phyloP scores from a whole-genome alignment of 306 rosid genomes.

The Calophaca sinica region DNA sequence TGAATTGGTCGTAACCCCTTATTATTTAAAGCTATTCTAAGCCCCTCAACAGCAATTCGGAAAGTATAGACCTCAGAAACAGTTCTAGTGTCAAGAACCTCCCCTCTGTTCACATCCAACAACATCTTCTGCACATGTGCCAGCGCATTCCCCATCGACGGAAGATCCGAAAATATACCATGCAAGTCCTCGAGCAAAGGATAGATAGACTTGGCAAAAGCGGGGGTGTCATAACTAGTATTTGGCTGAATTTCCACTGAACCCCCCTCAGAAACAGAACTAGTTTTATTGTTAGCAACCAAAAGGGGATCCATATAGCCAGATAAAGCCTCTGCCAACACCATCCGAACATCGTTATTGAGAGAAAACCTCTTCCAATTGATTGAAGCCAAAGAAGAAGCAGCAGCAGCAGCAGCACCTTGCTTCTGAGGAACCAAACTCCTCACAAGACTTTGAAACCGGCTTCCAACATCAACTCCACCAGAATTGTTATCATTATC shows the following conservation, averaged over 20 bases:
- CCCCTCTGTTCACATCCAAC: conserved; percentile 67
- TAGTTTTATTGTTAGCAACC: conserved; percentile 35
- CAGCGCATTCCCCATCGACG: conserved; percentile 71
- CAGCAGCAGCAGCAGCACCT: not conserved
- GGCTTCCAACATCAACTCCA: conserved; percentile 46
- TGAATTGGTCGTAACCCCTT: conserved; percentile 53
- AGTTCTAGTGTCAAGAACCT: conserved; percentile 57
- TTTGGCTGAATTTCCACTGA: conserved; percentile 52
- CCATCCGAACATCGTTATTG: conserved; percentile 51
- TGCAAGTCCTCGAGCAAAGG: conserved; percentile 77
- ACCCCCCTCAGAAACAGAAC: conserved; percentile 40
- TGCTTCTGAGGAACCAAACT: conserved; percentile 68
- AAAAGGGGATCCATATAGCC: conserved; percentile 48
- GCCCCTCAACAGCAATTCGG: conserved; percentile 77
- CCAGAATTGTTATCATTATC: conserved; percentile 5
- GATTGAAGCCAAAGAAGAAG: conserved; percentile 43
- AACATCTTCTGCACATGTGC: conserved; percentile 77
- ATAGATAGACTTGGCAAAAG: conserved; percentile 71
- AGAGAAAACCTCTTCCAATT: conserved; percentile 53
- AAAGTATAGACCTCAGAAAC: conserved; percentile 71
- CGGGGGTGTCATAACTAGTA: conserved; percentile 59
- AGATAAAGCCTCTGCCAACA: conserved; percentile 56
- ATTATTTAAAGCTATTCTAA: conserved; percentile 73
- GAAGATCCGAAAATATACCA: conserved; percentile 61
- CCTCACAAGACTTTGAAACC: conserved; percentile 56